Evolutionary conservation across 495 filamentous ascomycete genomes (phyloP).

Genomic region (Pseudomonodictys pantanalensis): DNA sequence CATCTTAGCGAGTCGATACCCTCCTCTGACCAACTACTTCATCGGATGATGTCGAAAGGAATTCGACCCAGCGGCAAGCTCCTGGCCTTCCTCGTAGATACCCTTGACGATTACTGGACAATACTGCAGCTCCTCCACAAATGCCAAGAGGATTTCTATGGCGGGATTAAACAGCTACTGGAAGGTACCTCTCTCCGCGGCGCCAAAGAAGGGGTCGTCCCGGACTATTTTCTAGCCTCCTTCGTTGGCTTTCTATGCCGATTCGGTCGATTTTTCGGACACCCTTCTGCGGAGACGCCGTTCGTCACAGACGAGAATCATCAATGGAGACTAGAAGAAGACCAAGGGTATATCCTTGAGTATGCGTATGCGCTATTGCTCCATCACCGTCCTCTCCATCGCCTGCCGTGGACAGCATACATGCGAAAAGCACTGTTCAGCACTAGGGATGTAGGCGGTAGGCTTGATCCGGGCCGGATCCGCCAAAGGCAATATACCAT

Average conservation of each 20-base stretch:
- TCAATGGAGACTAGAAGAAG: too few species aligned
- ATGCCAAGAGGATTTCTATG: slow-evolving; percentile 41
- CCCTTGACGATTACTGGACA: slow-evolving; percentile 42
- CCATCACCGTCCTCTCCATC: slow-evolving; percentile 4
- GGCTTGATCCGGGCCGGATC: not conserved
- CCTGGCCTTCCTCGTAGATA: slow-evolving; percentile 49
- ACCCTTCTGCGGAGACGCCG: too few species aligned
- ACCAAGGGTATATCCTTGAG: slow-evolving; percentile 22
- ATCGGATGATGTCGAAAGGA: slow-evolving; percentile 52
- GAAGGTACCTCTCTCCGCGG: slow-evolving; percentile 22
- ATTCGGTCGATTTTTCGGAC: slow-evolving; percentile 46
- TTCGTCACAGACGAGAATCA: too few species aligned
- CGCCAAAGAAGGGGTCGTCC: slow-evolving; percentile 30
- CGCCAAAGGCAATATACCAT: not conserved
- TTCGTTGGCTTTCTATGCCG: slow-evolving; percentile 50
- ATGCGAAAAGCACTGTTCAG: slow-evolving; percentile 11
- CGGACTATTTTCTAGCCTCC: slow-evolving; percentile 47
- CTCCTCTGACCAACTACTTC: slow-evolving; percentile 51
- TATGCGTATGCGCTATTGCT: slow-evolving; percentile 22
- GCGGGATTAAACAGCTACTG: slow-evolving; percentile 32
- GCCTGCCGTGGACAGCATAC: slow-evolving; percentile 24
- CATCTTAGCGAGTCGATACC: slow-evolving; percentile 59
- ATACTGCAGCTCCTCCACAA: slow-evolving; percentile 47
- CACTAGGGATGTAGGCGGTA: not conserved
- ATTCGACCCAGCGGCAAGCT: slow-evolving; percentile 47